These are phyloP conservation scores for Rhododendron simsii DNA, from an alignment of 148 eudicot species.

Conservation along the genomic window DNA sequence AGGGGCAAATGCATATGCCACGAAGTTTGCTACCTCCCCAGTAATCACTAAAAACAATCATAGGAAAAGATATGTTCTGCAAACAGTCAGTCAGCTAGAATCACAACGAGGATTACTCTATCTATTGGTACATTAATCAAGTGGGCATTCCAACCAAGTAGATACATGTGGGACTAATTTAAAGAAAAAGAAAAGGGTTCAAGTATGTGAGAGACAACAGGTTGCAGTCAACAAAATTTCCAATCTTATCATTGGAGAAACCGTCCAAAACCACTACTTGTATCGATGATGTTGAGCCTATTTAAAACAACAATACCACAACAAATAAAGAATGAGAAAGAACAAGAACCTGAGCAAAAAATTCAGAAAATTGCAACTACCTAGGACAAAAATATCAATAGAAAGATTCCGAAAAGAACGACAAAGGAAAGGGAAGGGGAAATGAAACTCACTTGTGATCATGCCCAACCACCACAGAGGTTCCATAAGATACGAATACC, in stretches of 20 bases:
- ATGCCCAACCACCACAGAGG: slow-evolving; percentile 84
- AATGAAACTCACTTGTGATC: slow-evolving; percentile 50
- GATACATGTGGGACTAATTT: background rate
- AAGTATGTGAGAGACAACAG: background rate
- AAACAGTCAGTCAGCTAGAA: slow-evolving; percentile 4
- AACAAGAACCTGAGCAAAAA: background rate
- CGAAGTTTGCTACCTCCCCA: slow-evolving; percentile 73
- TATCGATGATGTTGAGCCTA: background rate
- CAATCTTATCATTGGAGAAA: background rate
- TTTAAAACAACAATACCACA: background rate
- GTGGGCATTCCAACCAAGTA: background rate
- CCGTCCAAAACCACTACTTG: background rate
- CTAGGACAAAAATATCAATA: background rate
- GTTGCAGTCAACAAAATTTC: background rate
- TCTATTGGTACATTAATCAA: background rate
- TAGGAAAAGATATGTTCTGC: background rate
- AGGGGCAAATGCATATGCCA: slow-evolving; percentile 82
- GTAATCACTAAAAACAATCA: slow-evolving; percentile 42
- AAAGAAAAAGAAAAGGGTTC: too few relatives aligned
- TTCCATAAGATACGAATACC: slow-evolving; percentile 60
- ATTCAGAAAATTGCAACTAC: background rate
- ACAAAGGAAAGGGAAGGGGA: background rate
- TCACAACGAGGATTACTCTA: background rate
- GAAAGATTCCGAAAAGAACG: background rate
- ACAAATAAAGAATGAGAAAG: background rate